phyloP scores from a whole-genome alignment of 1,284 basidiomycete species.

The Vanrija sp. region DNA sequence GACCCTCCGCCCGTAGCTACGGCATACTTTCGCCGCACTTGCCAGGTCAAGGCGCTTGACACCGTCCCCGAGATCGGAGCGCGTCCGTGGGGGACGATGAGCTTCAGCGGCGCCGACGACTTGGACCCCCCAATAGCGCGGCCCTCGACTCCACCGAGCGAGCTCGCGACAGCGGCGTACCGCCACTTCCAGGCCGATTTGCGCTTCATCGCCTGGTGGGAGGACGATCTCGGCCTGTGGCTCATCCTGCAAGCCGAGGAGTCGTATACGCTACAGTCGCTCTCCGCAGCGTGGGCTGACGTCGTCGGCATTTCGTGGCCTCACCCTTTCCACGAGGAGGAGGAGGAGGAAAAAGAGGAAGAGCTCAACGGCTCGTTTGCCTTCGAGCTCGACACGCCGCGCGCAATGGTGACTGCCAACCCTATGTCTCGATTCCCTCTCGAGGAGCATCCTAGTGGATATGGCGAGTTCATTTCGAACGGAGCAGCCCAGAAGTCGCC shows the following conservation, averaged over 20 bases:
- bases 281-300: constrained; percentile 16
- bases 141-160: background rate
- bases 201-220: constrained; percentile 33
- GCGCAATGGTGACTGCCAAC: background rate
- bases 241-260: constrained; percentile 12
- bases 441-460: background rate
- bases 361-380: too few relatives aligned
- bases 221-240: constrained; percentile 32
- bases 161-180: background rate
- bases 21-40: constrained; percentile 22
- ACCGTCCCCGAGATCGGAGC: constrained; percentile 5
- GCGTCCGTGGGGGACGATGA: background rate
- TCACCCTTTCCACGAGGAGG: background rate
- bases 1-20: background rate
- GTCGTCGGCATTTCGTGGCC: constrained; percentile 8
- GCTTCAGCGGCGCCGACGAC: background rate
- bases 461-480: background rate
- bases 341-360: background rate
- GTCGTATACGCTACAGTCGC: background rate
- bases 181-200: constrained; percentile 1
- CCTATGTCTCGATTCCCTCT: background rate
- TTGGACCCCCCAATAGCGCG: background rate
- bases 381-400: too few relatives aligned
- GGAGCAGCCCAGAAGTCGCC: background rate
- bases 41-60: constrained; percentile 26